Evolutionary conservation across 306 rosid genomes (phyloP).

Genomic region (Argentina anserina): DNA sequence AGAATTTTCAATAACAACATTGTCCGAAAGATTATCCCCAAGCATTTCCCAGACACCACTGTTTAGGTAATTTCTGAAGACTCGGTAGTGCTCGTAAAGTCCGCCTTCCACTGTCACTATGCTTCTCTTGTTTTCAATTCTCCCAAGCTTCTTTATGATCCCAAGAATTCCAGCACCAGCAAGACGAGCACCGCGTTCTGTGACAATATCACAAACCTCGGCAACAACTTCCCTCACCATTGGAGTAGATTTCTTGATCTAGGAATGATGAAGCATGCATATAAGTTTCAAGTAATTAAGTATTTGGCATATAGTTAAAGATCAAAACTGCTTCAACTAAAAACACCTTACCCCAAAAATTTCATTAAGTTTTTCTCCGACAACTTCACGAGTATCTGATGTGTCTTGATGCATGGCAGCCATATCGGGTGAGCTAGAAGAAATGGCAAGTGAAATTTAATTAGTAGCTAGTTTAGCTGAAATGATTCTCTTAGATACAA

Average conservation of each 20-base stretch:
- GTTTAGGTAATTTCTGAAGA: constrained; percentile 67
- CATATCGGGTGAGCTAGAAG: constrained; percentile 54
- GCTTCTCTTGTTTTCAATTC: constrained; percentile 47
- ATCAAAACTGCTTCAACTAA: neutral
- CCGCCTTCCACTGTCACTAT: constrained; percentile 66
- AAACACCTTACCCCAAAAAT: constrained; percentile 45
- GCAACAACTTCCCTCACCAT: constrained; percentile 56
- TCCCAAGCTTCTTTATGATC: constrained; percentile 56
- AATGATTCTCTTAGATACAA: neutral
- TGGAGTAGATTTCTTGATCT: constrained; percentile 39
- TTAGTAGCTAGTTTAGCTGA: neutral
- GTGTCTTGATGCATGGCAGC: constrained; percentile 83
- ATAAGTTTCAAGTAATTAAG: neutral
- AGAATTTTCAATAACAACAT: constrained; percentile 55
- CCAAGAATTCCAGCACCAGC: constrained; percentile 71
- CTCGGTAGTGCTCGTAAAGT: constrained; percentile 59
- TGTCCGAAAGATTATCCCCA: constrained; percentile 56
- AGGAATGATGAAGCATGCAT: constrained; percentile 1
- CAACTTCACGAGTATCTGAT: constrained; percentile 52
- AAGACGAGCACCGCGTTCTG: constrained; percentile 61
- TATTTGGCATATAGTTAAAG: neutral
- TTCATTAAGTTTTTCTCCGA: constrained; percentile 52
- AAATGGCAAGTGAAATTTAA: neutral
- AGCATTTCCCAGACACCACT: constrained; percentile 79
- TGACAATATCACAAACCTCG: constrained; percentile 67